Conservation (phyloP, 2,329 filamentous ascomycete genomes). For the Clonostachys rhizophaga region DNA sequence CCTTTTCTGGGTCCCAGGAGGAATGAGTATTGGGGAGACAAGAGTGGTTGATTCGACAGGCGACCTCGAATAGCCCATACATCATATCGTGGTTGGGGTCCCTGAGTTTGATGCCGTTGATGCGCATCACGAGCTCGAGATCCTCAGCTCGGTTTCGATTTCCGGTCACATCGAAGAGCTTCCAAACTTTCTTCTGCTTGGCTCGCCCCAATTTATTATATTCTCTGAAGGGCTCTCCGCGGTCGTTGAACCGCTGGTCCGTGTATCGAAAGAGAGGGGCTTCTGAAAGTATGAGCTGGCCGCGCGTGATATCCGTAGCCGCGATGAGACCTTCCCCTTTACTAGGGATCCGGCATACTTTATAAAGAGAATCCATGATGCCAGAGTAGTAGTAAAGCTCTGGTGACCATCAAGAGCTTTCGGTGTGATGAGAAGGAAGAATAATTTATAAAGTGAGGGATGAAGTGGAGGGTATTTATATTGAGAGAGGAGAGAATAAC, state of each 20-base stretch:
- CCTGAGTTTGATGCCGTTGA: background rate
- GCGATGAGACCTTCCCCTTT: conserved; percentile 6
- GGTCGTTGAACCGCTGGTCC: background rate
- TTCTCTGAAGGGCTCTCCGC: background rate
- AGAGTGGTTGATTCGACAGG: conserved; percentile 2
- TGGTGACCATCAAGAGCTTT: background rate
- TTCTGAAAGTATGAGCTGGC: conserved; percentile 1
- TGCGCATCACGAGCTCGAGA: background rate
- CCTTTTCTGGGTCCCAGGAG: background rate
- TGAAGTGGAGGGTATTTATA: background rate
- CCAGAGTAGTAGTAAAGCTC: background rate
- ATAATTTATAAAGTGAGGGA: background rate
- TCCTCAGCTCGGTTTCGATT: no score
- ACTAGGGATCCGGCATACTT: background rate
- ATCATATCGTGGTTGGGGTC: background rate
- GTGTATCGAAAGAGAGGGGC: background rate
- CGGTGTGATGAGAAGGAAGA: background rate
- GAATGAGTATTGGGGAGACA: background rate
- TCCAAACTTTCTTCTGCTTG: background rate
- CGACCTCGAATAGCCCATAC: background rate
- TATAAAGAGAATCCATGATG: background rate
- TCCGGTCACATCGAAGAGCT: background rate
- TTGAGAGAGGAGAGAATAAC: background rate
- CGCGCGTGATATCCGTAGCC: background rate
- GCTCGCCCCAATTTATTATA: background rate